A percentile compares a stretch with the other conserved stretches of the same genome.
Evolutionary conservation across 345 rosid species (phyloP).

Genomic region (Gossypium stocksii): DNA sequence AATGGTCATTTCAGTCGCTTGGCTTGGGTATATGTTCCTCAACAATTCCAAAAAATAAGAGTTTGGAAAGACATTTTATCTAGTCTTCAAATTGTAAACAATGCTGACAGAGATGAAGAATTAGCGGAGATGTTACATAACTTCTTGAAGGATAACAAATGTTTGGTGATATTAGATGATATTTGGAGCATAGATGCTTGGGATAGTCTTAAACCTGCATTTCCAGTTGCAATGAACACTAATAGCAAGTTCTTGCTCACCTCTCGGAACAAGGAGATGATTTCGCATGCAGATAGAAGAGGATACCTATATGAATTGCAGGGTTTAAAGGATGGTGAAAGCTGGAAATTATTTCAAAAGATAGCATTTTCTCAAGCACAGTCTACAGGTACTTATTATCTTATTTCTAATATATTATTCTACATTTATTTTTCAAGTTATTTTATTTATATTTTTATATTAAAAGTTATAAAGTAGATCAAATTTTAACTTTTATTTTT

Average conservation of each 20-base stretch:
- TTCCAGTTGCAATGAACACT: conserved; percentile 10
- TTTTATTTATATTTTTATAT: no score
- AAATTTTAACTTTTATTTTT: no score
- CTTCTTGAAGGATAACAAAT: conserved; percentile 19
- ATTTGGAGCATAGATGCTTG: conserved; percentile 35
- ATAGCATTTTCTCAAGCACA: neutral
- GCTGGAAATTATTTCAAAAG: conserved; percentile 37
- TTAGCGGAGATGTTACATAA: conserved; percentile 20
- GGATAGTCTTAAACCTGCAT: conserved; percentile 29
- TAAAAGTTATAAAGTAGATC: no score
- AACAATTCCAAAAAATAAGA: conserved; percentile 23
- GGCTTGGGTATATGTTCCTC: conserved; percentile 43
- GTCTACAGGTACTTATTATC: neutral
- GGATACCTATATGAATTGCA: conserved; percentile 14
- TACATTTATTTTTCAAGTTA: no score
- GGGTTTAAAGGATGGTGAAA: conserved; percentile 23
- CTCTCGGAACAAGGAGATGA: conserved; percentile 31
- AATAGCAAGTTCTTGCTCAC: conserved; percentile 40
- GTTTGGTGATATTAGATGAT: conserved; percentile 45
- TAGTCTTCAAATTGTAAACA: conserved; percentile 5
- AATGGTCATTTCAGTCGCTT: conserved; percentile 19
- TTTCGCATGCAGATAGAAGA: conserved; percentile 21
- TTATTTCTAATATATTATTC: neutral
- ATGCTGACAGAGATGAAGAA: conserved; percentile 26
- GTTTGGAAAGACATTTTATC: conserved; percentile 30